Conservation (phyloP, 1,284 basidiomycete species). For the Lignosus rhinocerotis region DNA sequence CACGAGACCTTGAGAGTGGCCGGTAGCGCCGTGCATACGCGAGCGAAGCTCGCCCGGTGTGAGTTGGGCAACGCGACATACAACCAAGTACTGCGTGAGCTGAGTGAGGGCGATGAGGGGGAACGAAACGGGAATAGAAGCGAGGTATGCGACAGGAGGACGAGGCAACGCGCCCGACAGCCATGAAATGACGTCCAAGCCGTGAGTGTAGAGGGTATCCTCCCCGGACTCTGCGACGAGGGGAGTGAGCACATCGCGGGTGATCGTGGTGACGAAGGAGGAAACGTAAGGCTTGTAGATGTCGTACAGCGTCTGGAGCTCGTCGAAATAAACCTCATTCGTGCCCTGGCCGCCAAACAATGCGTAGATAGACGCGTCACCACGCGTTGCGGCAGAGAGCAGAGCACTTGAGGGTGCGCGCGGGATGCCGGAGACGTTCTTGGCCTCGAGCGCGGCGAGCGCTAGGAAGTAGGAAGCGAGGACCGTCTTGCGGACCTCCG, state of each 20-base stretch:
- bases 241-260: constrained; percentile 69
- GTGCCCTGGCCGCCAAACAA: constrained; percentile 99
- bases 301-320: constrained; percentile 90
- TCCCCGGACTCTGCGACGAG: constrained; percentile 67
- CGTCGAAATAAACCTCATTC: constrained; percentile 98
- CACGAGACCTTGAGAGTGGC: constrained; percentile 96
- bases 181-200: constrained; percentile 86
- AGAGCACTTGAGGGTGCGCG: constrained; percentile 73
- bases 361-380: constrained; percentile 84
- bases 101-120: constrained; percentile 97
- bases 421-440: constrained; percentile 60
- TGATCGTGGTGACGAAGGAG: constrained; percentile 67
- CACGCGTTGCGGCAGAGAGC: constrained; percentile 66
- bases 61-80: constrained; percentile 73
- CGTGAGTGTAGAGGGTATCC: constrained; percentile 76
- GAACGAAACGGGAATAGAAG: constrained; percentile 93
- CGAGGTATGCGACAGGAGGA: constrained; percentile 87
- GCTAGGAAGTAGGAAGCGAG: constrained; percentile 83
- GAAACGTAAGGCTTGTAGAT: constrained; percentile 87
- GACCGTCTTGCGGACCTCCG: constrained; percentile 75
- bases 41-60: constrained; percentile 80
- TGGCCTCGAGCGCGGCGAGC: constrained; percentile 69
- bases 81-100: constrained; percentile 88
- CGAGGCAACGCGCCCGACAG: constrained; percentile 69
- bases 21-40: constrained; percentile 85